phyloP scores from a whole-genome alignment of 352 stramenopile species.

The Pythium scleroteichum region DNA sequence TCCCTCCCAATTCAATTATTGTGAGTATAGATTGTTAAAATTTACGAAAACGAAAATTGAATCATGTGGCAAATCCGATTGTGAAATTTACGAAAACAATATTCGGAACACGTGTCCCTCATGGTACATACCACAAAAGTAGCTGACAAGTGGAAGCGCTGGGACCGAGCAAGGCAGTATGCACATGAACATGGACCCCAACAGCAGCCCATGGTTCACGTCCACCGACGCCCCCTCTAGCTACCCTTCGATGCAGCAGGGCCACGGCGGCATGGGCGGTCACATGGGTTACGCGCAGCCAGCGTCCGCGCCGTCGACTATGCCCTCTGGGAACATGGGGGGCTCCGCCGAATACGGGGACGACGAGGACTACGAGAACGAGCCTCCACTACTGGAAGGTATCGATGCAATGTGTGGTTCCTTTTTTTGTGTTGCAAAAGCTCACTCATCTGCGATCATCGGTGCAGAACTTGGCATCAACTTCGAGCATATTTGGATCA shows the following conservation, averaged over 20 bases:
- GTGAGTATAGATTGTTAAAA: too few species aligned
- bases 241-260: constrained; percentile 39
- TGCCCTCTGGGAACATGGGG: constrained; percentile 21
- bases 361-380: constrained; percentile 94
- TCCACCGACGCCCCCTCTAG: constrained; percentile 31
- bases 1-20: too few species aligned
- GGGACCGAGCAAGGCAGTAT: constrained; percentile 28
- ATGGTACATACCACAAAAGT: not conserved
- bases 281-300: constrained; percentile 31
- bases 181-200: constrained; percentile 84
- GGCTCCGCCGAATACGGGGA: constrained; percentile 20
- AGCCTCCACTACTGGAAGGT: constrained; percentile 96
- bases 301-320: constrained; percentile 24
- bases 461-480: constrained; percentile 96
- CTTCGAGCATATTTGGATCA: constrained; percentile 96
- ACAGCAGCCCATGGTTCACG: constrained; percentile 73
- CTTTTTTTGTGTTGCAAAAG: too few species aligned
- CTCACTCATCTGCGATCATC: too few species aligned
- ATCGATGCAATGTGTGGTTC: not conserved
- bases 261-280: constrained; percentile 6
- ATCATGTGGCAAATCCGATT: not conserved
- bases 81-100: not conserved
- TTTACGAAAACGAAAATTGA: too few species aligned
- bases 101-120: constrained; percentile 18
- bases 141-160: too few species aligned